Evolutionary conservation across 2,329 filamentous ascomycete genomes (phyloP).

Genomic region (Pseudofabraea citricarpa): DNA sequence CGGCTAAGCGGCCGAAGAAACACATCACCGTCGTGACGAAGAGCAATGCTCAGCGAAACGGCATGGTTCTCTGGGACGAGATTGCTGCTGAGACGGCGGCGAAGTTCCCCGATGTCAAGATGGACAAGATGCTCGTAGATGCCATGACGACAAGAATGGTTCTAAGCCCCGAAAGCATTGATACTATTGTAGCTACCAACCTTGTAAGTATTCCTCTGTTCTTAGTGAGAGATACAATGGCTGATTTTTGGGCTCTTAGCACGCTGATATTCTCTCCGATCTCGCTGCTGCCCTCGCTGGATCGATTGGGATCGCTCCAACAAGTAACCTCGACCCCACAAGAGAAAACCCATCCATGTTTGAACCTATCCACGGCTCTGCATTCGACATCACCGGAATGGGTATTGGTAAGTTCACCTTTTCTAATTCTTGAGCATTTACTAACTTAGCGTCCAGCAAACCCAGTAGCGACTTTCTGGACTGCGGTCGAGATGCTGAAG

Average conservation of each 20-base stretch:
- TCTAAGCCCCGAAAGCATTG: slow-evolving; percentile 47
- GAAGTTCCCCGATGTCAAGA: slow-evolving; percentile 52
- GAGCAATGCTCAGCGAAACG: slow-evolving; percentile 58
- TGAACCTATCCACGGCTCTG: slow-evolving; percentile 52
- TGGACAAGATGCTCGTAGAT: slow-evolving; percentile 61
- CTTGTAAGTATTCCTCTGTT: slow-evolving; percentile 22
- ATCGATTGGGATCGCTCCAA: slow-evolving; percentile 66
- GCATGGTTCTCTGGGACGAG: slow-evolving; percentile 63
- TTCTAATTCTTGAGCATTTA: not conserved
- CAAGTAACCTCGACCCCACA: slow-evolving; percentile 58
- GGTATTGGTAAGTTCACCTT: not conserved
- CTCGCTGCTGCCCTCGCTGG: slow-evolving; percentile 63
- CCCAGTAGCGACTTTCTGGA: slow-evolving; percentile 49
- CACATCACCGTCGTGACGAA: slow-evolving; percentile 59
- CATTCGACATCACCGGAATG: slow-evolving; percentile 36
- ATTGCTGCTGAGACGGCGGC: slow-evolving; percentile 45
- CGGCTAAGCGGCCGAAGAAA: slow-evolving; percentile 46
- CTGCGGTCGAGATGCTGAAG: slow-evolving; percentile 49
- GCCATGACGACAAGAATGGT: slow-evolving; percentile 44
- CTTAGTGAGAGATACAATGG: not conserved
- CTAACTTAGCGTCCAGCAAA: slow-evolving; percentile 35
- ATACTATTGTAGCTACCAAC: slow-evolving; percentile 59
- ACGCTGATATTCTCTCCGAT: slow-evolving; percentile 63
- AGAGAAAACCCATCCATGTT: slow-evolving; percentile 52
- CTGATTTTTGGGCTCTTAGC: slow-evolving; percentile 10